phyloP scores from a whole-genome alignment of 2,329 filamentous ascomycete genomes.

The Knoxdaviesia proteae region DNA sequence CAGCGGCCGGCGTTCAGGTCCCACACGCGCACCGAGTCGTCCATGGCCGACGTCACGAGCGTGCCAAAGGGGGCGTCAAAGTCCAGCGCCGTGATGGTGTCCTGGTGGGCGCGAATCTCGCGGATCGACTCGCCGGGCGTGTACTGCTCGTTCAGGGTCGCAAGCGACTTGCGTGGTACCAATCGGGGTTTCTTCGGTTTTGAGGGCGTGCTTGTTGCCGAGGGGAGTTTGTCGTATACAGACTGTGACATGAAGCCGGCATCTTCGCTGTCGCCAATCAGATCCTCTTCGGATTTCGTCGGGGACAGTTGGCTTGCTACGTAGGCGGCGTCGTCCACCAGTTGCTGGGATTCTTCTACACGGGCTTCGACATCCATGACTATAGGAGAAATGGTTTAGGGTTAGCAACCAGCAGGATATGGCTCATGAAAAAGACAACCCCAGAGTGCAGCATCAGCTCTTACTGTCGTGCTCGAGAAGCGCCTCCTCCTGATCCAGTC shows the following conservation, averaged over 20 bases:
- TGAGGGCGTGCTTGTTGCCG: conserved; percentile 25
- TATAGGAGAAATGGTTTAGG: conserved; percentile 9
- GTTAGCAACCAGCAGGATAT: conserved; percentile 1
- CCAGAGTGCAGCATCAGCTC: conserved; percentile 11
- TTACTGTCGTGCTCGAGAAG: conserved; percentile 73
- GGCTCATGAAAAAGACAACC: neutral
- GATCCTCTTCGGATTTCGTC: conserved; percentile 30
- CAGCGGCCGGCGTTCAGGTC: conserved; percentile 85
- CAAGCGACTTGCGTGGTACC: conserved; percentile 64
- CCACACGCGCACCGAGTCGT: conserved; percentile 91
- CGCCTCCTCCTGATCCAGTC: conserved; percentile 75
- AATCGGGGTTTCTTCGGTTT: conserved; percentile 32
- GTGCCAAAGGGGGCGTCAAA: conserved; percentile 97
- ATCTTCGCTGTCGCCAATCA: conserved; percentile 27
- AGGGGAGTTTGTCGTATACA: conserved; percentile 80
- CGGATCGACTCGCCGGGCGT: conserved; percentile 74
- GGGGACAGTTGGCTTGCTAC: conserved; percentile 27
- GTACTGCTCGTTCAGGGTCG: conserved; percentile 87
- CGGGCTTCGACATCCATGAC: conserved; percentile 41
- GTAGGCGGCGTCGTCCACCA: conserved; percentile 37
- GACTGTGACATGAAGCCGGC: conserved; percentile 85
- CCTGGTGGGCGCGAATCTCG: conserved; percentile 72
- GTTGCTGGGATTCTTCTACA: conserved; percentile 38
- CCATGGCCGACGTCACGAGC: conserved; percentile 76
- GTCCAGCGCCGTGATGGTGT: conserved; percentile 74